Conservation (phyloP, 208 protist species). For the Leishmania gerbilli region DNA sequence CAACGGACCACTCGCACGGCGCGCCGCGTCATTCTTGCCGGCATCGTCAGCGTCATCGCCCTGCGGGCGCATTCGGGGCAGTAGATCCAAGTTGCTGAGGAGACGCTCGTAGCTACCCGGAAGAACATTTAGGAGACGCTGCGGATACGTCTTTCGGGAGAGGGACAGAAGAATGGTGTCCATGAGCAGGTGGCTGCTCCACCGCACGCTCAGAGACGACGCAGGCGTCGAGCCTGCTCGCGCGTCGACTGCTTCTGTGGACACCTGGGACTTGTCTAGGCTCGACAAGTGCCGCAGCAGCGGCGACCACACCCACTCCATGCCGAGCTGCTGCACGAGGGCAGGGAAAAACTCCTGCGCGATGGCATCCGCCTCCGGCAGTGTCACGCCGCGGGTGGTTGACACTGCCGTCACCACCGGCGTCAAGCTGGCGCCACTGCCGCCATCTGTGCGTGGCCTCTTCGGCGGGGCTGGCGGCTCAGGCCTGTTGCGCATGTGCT, state of each 20-base stretch:
- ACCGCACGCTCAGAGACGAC: constrained; percentile 27
- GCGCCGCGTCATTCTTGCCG: constrained; percentile 1
- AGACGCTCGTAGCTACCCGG: constrained; percentile 65
- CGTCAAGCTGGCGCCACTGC: not conserved
- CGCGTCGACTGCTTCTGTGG: constrained; percentile 16
- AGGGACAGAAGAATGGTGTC: constrained; percentile 48
- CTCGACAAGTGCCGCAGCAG: constrained; percentile 45
- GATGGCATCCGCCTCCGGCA: constrained; percentile 70
- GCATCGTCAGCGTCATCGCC: constrained; percentile 18
- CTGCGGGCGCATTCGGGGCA: constrained; percentile 13
- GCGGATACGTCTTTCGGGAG: constrained; percentile 56
- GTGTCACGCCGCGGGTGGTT: constrained; percentile 43
- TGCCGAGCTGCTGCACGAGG: constrained; percentile 73
- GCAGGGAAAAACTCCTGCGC: constrained; percentile 54
- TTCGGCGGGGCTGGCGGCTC: constrained; percentile 5
- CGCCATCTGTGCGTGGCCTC: constrained; percentile 5
- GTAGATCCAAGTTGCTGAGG: constrained; percentile 36
- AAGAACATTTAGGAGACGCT: constrained; percentile 62
- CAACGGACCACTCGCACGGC: constrained; percentile 1
- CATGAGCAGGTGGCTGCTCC: constrained; percentile 46
- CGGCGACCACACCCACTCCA: constrained; percentile 87
- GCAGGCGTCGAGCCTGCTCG: not conserved
- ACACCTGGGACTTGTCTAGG: constrained; percentile 46
- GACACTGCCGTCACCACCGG: constrained; percentile 16
- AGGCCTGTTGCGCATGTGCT: constrained; percentile 29